Base-by-base conservation (phyloP, 108 stramenopile genomes). In the Nannochloropsis granulata region DNA sequence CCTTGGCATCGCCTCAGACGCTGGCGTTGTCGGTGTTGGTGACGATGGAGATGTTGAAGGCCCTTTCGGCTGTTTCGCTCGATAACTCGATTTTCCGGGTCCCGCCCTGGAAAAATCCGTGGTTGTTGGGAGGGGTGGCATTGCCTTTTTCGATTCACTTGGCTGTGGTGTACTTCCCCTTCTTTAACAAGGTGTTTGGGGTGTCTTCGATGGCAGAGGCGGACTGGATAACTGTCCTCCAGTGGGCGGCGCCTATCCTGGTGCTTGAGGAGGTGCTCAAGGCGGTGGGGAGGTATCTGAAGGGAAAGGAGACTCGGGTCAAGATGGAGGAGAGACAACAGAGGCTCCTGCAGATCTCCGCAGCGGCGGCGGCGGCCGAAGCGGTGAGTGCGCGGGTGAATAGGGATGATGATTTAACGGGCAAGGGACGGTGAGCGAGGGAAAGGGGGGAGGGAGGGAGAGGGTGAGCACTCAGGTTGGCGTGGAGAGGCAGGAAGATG, bases 31-130 rank as follows among this genome's bases (percentile, higher is more conserved):
- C 97, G 16, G 94, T 96, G 16, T 88, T 99, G 85, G 98, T 99
- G 13, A 90, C 91, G 44, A 96, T 99, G 94, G 98, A 99, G 90
- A 91, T 98, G 93, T 85, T 97, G 43, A 97, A 97, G 83, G 97
- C 97, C 11, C 82, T 96, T 42, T 56, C 82, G 14, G 81, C 81
- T 21, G 26, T 81, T 43, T 81, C 81, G 5, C 24, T 80, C 9
- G 95, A 98, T 85, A 93, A 92, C 78, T 95, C 94, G 0, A 85
- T 99, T 45, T 84, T 98, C 7, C 87, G 90, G 13, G 94, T 99
- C 44, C 94, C 94, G 14, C 96, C 96, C 44, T 94, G 93, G 88
- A 84, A 88, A 71, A 99, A 99, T 88, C 87, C 86, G 43, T 97
- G 93, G 93, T 89, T 99, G 9, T 83, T 97, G 34, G 81, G 89